Evolutionary conservation across 768 basidiomycete genomes (phyloP), one percentile per base, ranked within the genome.

Genomic region (Termitomyces sp.): DNA sequence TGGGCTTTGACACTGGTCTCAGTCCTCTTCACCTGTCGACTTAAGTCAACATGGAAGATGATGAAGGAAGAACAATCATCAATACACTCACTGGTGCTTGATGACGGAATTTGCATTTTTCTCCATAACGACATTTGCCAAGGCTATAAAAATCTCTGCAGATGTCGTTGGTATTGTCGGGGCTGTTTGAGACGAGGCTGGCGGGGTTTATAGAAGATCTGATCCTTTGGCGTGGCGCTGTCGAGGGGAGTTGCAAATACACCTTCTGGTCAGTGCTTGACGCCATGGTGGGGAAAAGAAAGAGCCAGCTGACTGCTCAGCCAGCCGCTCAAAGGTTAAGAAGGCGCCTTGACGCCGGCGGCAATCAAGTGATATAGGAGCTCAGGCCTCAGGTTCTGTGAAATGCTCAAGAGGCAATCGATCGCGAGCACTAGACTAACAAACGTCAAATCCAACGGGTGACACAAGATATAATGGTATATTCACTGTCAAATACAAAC

Each of bases 81-180:
- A 24, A 34, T n/a, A 49, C 32, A 49, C 37, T 48, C n/a, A 56
- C 37, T 29, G 46, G 37, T 32, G 32, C 12, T 48, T 54, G 31
- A 13, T 59, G 59, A 26, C 14, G 29, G 16, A 26, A 56, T 49
- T 44, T 59, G 59, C 59, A 59, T 39, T 41, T 49, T 20, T 56
- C 55, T 42, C 55, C 59, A 26, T 50, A 46, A 1, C 26, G 47
- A 46, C 59, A 59, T 44, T 43, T 46, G 14, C 49, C 55, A 32
- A 13, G 8, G 31, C 3, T 46, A 12, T 27, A 26, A 18, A 59
- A 59, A 0, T 44, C 57, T 39, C 50, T 43, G 34, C 57, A 58
- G 5, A 50, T 26, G 7, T 12, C 16, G 10, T 34, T 34, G 31
- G 31, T 16, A 49, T 37, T 18, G 34, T 24, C 27, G 6, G 13